Evolutionary conservation across 2,329 filamentous ascomycete genomes (phyloP), one percentile per base, ranked within the genome.

Genomic region (Epichloe gansuensis): DNA sequence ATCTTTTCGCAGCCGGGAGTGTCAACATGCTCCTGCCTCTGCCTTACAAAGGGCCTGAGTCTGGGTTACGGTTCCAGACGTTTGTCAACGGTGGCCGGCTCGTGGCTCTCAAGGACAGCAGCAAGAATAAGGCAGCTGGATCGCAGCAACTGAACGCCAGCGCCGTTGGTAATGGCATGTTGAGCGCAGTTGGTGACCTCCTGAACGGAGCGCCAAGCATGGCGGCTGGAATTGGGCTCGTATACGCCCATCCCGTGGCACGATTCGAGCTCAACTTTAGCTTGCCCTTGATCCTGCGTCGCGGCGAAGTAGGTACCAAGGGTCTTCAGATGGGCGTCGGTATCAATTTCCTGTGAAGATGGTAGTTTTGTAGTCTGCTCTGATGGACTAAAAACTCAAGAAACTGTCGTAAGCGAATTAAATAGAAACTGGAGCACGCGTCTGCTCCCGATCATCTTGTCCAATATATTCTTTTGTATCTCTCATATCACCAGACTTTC

Each of bases 221-320:
- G 37, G 86, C 91, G 2, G 91, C 89, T 1, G 93, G 93, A 28
- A 71, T 96, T 12, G 93, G 93, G 0, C 72, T 98, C 23, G 91
- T 98, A 1, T 98, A 98, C 66, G 93, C 91, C 3, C 91, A 97
- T 63, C 91, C 91, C 0, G 85, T 91, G 21, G 93, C 93, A 11
- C 75, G 93, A 52, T 96, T 98, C 58, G 93, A 98, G 73, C 75
- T 98, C 60, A 98, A 98, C 70, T 95, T 98, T 66, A 90, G 87
- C 61, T 68, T 98, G 59, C 93, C 93, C 1, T 67, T 98, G 54
- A 84, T 91, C 17, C 68, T 89, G 62, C 79, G 93, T 54, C 84
- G 79, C 57, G 90, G 89, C 38, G 93, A 98, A 70, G 85, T 93
- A 61, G 85, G 82, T 15, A 81, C 91, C 52, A 98, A 98, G 72